Evolutionary conservation across 2,329 filamentous ascomycete genomes (phyloP).

Genomic region (Ascochyta rabiei): DNA sequence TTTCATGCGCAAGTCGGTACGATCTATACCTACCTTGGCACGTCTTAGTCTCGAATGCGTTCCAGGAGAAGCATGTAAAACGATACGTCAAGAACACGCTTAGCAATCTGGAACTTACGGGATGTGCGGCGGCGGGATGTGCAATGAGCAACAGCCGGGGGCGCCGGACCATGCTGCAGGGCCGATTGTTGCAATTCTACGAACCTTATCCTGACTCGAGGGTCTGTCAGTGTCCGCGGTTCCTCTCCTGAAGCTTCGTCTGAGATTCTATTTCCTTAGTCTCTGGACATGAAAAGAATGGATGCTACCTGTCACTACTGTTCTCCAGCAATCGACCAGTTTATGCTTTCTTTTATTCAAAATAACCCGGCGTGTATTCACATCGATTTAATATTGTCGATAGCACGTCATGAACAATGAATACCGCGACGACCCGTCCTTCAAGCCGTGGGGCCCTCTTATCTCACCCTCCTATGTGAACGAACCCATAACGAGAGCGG

Average conservation of each 20-base stretch:
- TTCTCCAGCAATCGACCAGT: neutral
- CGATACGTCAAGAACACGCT: neutral
- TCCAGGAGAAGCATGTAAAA: constrained; percentile 17
- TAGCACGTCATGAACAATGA: constrained; percentile 24
- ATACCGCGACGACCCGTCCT: constrained; percentile 23
- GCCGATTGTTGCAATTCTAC: constrained; percentile 5
- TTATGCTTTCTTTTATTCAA: neutral
- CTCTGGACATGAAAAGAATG: constrained; percentile 19
- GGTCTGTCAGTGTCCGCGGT: constrained; percentile 14
- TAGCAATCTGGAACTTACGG: constrained; percentile 1
- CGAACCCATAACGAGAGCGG: constrained; percentile 36
- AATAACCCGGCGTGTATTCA: neutral
- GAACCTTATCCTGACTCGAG: constrained; percentile 31
- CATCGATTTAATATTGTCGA: constrained; percentile 1
- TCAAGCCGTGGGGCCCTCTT: constrained; percentile 34
- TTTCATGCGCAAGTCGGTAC: constrained; percentile 16
- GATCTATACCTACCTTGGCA: constrained; percentile 4
- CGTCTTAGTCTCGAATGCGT: neutral
- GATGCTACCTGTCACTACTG: constrained; percentile 2
- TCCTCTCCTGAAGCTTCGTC: constrained; percentile 23
- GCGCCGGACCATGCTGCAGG: neutral
- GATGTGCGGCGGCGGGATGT: constrained; percentile 2
- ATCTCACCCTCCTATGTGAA: constrained; percentile 30
- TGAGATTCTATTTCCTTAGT: constrained; percentile 20
- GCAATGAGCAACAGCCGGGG: constrained; percentile 4